phyloP scores from a whole-genome alignment of 768 basidiomycete species.

The Pleurotus salmoneostramineus region DNA sequence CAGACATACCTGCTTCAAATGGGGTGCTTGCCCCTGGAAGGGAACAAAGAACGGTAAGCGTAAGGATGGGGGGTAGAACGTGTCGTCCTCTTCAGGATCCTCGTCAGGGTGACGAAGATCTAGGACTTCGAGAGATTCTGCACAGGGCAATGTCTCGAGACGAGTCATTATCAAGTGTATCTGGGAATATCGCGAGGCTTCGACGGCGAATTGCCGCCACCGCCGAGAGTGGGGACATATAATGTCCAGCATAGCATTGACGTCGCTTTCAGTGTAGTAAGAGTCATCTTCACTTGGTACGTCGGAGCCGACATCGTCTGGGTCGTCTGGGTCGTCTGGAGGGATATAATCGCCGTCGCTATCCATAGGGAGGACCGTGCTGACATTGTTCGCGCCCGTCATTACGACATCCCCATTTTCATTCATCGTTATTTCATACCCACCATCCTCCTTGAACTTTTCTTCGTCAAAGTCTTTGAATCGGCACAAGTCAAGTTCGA shows the following conservation, averaged over 20 bases:
- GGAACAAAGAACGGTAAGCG: conserved; percentile 34
- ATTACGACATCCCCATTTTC: conserved; percentile 1
- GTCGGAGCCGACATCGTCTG: conserved; percentile 8
- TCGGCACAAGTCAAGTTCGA: conserved; percentile 38
- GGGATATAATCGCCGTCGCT: no score
- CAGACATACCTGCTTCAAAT: conserved; percentile 41
- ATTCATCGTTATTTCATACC: conserved; percentile 16
- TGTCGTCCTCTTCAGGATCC: conserved; percentile 36
- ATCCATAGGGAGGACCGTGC: no score
- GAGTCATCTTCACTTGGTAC: conserved; percentile 8
- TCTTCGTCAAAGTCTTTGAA: no score
- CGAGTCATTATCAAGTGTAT: conserved; percentile 39
- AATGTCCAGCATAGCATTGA: conserved; percentile 33
- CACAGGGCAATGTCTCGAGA: conserved; percentile 38
- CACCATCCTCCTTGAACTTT: no score
- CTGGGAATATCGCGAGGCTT: conserved; percentile 41
- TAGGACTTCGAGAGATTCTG: conserved; percentile 50
- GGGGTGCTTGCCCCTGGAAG: conserved; percentile 55
- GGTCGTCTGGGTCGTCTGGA: no score
- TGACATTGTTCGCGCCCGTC: neutral
- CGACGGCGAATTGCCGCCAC: conserved; percentile 50
- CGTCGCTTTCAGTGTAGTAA: conserved; percentile 27
- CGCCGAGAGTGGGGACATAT: conserved; percentile 49
- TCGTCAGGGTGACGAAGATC: conserved; percentile 55
- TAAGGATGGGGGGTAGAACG: conserved; percentile 37